These are phyloP conservation scores for Crithidia mellificae DNA, from an alignment of 208 protist species.

Conservation along the genomic window DNA sequence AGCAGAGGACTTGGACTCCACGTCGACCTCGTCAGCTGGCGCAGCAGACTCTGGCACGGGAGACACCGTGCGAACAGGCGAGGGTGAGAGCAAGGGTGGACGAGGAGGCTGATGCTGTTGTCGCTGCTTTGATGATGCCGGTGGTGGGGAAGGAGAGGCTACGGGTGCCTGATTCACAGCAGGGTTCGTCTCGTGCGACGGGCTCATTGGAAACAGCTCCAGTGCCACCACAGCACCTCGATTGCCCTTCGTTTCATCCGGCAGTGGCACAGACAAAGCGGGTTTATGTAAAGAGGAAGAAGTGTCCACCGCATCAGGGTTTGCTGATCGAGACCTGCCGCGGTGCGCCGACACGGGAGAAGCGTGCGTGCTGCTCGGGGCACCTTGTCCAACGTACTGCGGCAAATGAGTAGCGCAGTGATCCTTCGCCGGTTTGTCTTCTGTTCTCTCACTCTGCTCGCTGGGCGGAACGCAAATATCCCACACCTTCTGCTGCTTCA, in stretches of 20 bases:
- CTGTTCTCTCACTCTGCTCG: background rate
- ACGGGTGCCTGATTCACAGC: background rate
- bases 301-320: too few species aligned
- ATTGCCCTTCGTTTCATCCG: background rate
- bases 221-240: constrained; percentile 1
- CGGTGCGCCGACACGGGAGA: background rate
- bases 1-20: too few species aligned
- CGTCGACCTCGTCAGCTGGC: too few species aligned
- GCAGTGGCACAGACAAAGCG: too few species aligned
- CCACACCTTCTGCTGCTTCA: too few species aligned
- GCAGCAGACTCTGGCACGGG: background rate
- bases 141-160: too few species aligned
- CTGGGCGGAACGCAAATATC: background rate
- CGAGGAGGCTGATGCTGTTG: background rate
- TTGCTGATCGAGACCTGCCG: background rate
- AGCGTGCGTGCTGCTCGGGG: too few species aligned
- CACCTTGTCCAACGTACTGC: constrained; percentile 3
- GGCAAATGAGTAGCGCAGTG: background rate
- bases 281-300: too few species aligned
- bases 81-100: background rate
- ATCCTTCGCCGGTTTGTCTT: background rate
- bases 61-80: background rate
- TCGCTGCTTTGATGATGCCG: background rate
- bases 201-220: background rate
- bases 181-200: background rate